Percentiles rank a stretch among this genome's conserved stretches.
phyloP scores from a whole-genome alignment of 176 grass and related monocot species.

The Cenchrus purpureus region DNA sequence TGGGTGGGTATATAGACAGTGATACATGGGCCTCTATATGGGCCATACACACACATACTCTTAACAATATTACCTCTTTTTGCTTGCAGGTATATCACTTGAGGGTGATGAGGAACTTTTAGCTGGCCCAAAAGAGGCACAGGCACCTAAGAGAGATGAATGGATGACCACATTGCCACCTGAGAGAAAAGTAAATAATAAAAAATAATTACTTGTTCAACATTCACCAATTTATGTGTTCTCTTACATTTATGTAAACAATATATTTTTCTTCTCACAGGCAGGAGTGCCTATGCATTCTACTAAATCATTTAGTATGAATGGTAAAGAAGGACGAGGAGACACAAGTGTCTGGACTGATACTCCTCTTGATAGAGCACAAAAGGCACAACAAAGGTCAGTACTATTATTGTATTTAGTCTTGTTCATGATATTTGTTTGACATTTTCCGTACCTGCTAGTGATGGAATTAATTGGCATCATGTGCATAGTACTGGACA shows the following conservation, averaged over 20 bases:
- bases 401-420: background rate
- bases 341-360: slow-evolving; percentile 91
- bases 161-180: slow-evolving; percentile 99
- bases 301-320: slow-evolving; percentile 84
- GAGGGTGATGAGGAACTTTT: slow-evolving; percentile 96
- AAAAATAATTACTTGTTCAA: slow-evolving; percentile 10
- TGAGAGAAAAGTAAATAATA: slow-evolving; percentile 84
- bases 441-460: background rate
- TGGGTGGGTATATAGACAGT: too few relatives aligned
- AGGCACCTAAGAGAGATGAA: slow-evolving; percentile 83
- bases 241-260: slow-evolving; percentile 32
- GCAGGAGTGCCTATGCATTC: slow-evolving; percentile 88
- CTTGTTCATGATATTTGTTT: background rate
- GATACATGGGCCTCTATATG: too few relatives aligned
- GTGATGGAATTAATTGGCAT: background rate
- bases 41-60: too few relatives aligned
- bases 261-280: slow-evolving; percentile 42
- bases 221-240: slow-evolving; percentile 4
- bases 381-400: slow-evolving; percentile 88
- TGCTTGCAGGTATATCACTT: slow-evolving; percentile 74
- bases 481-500: slow-evolving; percentile 3
- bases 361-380: slow-evolving; percentile 83
- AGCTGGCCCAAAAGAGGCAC: slow-evolving; percentile 68
- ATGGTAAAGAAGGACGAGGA: slow-evolving; percentile 83
- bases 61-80: background rate